Evolutionary conservation across 2,329 filamentous ascomycete genomes (phyloP), one percentile per base, ranked within the genome.

Genomic region (Xylaria sp.): DNA sequence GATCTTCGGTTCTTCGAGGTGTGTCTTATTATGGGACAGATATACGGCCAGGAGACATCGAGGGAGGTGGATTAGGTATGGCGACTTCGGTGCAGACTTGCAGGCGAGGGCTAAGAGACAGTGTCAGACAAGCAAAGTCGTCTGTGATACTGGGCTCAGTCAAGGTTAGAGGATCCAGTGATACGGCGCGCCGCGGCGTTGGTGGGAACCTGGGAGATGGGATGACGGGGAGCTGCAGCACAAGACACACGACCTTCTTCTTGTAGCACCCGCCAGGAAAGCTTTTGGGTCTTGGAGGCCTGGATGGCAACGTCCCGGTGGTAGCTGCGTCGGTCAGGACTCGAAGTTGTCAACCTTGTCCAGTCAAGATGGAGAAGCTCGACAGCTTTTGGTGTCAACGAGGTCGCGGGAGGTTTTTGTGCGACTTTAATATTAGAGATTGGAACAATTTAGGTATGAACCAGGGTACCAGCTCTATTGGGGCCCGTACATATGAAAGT

Each of bases 81-180:
- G 56, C 49, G 57, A 59, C 54, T 50, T 60, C 59, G 59, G 41
- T 58, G 59, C 58, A 56, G 52, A 47, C 47, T 58, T 55, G 57
- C 63, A 52, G 62, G 62, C 62, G 60, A 63, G 63, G 67, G 62
- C 67, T 69, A 66, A 72, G 65, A 68, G 68, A 66, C 73, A 69
- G 60, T 62, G 78, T 80, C 69, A 72, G 75, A 81, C 78, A 74
- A 75, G 76, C 58, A 76, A 76, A 75, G 73, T 77, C 76, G 75
- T 76, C 72, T 69, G 77, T 78, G 73, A 76, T 76, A 80, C 77
- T 76, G 66, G 16, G 71, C 68, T 74, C 68, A 74, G 72, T 72
- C 72, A 71, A 74, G 70, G 71, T 73, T 73, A 60, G 71, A 69
- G 70, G 68, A 67, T 69, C 68, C 68, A 71, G 78, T 80, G 67